Conservation (phyloP, 352 stramenopile genomes). For the Globisporangium solare region DNA sequence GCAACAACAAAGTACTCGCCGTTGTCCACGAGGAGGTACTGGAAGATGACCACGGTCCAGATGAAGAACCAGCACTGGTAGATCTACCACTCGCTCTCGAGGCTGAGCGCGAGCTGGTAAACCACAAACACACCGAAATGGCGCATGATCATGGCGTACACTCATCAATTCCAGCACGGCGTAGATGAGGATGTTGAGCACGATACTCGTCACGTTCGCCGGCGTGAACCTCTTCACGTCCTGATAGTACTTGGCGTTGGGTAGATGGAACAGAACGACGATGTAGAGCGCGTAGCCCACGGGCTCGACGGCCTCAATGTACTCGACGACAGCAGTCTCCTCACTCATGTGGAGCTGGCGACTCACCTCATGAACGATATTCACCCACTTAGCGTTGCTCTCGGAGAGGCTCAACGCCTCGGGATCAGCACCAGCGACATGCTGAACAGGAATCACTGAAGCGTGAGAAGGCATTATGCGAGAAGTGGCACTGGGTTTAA, state of each 20-base stretch:
- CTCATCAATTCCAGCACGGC: conserved; percentile 19
- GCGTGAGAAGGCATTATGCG: too few species aligned
- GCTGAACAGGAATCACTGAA: too few species aligned
- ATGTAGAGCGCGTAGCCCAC: conserved; percentile 24
- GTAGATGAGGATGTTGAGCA: conserved; percentile 18
- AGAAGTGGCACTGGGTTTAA: too few species aligned
- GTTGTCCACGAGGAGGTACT: conserved; percentile 19
- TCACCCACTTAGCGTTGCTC: too few species aligned
- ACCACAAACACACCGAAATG: conserved; percentile 23
- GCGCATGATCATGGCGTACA: conserved; percentile 13
- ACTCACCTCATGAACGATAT: neutral
- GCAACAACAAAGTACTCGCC: neutral
- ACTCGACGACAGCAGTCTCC: conserved; percentile 18
- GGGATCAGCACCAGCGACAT: too few species aligned
- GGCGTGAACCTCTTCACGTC: conserved; percentile 12
- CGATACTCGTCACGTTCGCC: neutral
- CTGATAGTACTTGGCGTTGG: conserved; percentile 28
- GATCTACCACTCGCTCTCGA: conserved; percentile 23
- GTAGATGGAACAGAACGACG: conserved; percentile 24
- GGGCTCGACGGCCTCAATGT: conserved; percentile 29
- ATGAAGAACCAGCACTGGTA: conserved; percentile 28
- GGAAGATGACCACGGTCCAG: conserved; percentile 24
- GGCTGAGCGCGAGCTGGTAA: conserved; percentile 27
- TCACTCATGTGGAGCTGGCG: conserved; percentile 4
- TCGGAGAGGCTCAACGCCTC: too few species aligned